Evolutionary conservation across 495 filamentous ascomycete species (phyloP), one percentile per base, ranked within the genome.

Genomic region (Tuber calosporum): DNA sequence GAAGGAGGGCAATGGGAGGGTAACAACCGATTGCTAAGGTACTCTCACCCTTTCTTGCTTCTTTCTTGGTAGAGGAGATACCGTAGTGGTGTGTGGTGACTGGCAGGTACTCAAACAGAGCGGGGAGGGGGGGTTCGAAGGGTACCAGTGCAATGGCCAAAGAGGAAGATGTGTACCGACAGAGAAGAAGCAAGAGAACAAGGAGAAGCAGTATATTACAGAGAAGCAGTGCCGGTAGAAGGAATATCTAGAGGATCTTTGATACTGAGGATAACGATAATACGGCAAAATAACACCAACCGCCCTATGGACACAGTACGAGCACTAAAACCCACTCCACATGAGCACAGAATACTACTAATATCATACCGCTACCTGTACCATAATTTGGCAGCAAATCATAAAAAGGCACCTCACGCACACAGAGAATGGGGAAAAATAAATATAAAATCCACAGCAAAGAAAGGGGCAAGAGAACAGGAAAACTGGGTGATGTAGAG

Each of bases 1-100:
- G 74, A 73, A 69, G 66, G 19, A 43, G 62, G 66, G 75, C 30
- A 39, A 66, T 67, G 38, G 36, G 66, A 73, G 67, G 67, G 67
- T 67, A 68, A 75, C 67, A 42, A 20, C 66, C 66, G 67, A 62
- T 30, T 58, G 22, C 9, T 4, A n/a, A n/a, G n/a, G n/a, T n/a
- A 62, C 53, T 34, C 53, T 30, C 48, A 30, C n/a, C 2, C 45
- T 58, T 30, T 19, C 53, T 30, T 6, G 7, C 26, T 30, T 3
- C 19, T 22, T 58, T 19, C 53, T 30, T 38, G 45, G 42, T 67
- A 36, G n/a, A n/a, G 69, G 45, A 40, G 70, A 34, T 4, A 62
- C n/a, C n/a, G n/a, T n/a, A 40, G 53, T 58, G 53, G 53, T 34
- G 53, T 42, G 37, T 72, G 66, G 68, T 41, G 72, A 48, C 30